These are phyloP conservation scores for Pseudogymnoascus sp. DNA, from an alignment of 2,329 filamentous ascomycete species.

Conservation along the genomic window DNA sequence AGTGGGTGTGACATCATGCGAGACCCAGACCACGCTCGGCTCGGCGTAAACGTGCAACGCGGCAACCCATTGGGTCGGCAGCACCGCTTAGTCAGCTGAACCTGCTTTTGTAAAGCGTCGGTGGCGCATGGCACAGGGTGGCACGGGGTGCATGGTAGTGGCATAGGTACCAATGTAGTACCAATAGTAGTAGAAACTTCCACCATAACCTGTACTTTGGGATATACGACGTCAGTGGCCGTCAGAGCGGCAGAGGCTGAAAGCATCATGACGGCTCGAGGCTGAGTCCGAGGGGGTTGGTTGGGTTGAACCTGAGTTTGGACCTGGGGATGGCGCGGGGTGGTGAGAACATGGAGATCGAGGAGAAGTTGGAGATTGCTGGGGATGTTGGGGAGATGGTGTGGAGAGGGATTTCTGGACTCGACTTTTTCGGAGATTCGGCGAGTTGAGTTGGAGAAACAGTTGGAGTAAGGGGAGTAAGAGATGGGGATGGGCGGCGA, in stretches of 20 bases:
- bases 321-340: not conserved
- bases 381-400: not conserved
- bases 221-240: not conserved
- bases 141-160: conserved; percentile 38
- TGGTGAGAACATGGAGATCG: not conserved
- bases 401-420: not conserved
- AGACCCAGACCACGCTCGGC: not conserved
- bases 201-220: not conserved
- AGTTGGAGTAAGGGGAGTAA: not conserved
- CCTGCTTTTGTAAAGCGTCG: not conserved
- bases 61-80: conserved; percentile 5
- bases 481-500: not conserved
- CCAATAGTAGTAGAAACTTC: conserved; percentile 35
- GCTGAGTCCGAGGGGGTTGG: not conserved
- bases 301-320: not conserved
- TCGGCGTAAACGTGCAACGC: not conserved
- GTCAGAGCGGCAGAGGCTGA: conserved; percentile 5
- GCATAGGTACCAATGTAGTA: conserved; percentile 34
- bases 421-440: conserved; percentile 1
- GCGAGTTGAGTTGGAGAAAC: conserved; percentile 3
- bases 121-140: conserved; percentile 42
- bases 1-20: not conserved
- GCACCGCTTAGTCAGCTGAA: not conserved
- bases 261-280: not conserved
- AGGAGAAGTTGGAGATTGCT: not conserved